Base-by-base conservation (phyloP, 2,329 filamentous ascomycete species). In the Curvularia sp. region DNA sequence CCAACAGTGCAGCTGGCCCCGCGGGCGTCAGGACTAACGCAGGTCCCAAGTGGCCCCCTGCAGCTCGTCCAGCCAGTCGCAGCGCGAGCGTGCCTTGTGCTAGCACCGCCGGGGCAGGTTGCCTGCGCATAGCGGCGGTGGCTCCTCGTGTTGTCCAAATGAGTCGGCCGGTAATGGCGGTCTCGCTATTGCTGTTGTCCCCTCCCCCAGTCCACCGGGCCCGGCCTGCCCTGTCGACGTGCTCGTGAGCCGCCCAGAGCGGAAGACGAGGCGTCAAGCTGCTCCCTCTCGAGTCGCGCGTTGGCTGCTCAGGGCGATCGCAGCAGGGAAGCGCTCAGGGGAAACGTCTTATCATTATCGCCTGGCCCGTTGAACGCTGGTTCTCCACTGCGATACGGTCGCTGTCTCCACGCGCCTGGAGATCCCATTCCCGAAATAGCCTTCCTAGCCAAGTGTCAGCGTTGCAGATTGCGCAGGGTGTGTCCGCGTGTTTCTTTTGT, bases 121-220 rank as follows among this genome's bases (percentile, higher is more conserved):
- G 62, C 46, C 59, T 63, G 58, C 61, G 56, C 48, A 65, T 65
- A 60, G 63, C 60, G 61, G 63, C 60, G 57, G 63, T 65, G 68
- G 66, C 69, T 69, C 64, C 62, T 73, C 72, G 72, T 74, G 70
- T 75, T 68, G 61, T 58, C 63, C 60, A 72, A 67, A 74, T 75
- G 71, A 75, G 64, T 53, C 57, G 26, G 28, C 28, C 41, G 35
- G 35, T 38, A 38, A 38, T 38, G 35, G 35, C 35, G 35, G 15
- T 18, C 13, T 38, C 13, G 35, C 35, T n/a, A 9, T 18, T 18
- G 35, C 35, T 38, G 35, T n/a, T 4, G 3, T 35, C 12, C 33
- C 33, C 12, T 35, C 33, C 33, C 33, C 33, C 33, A n/a, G 33
- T 5, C 33, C 33, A 35, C 5, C n/a, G 15, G 35, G 35, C 35